Percentiles rank a stretch among this genome's conserved stretches.
Evolutionary conservation across 305 asterid genomes (phyloP).

Genomic region (Vinca major): DNA sequence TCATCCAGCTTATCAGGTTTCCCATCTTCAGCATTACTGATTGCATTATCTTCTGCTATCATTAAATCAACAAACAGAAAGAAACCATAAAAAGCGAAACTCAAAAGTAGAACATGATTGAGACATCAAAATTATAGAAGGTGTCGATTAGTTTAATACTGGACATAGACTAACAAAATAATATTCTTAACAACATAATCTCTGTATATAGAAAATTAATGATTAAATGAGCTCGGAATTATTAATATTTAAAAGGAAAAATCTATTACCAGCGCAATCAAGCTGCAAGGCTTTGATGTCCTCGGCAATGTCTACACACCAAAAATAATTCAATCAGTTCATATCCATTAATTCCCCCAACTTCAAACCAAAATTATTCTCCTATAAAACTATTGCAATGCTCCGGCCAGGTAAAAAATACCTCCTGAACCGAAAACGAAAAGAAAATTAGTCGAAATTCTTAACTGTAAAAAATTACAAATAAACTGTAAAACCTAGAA

Average conservation of each 20-base stretch:
- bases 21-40: slow-evolving; percentile 26
- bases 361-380: neutral
- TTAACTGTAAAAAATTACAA: too few species aligned
- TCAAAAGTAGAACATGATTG: neutral
- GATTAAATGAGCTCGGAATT: too few species aligned
- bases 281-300: slow-evolving; percentile 89
- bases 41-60: slow-evolving; percentile 21
- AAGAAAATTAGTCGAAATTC: too few species aligned
- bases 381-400: too few species aligned
- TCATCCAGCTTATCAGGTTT: slow-evolving; percentile 26
- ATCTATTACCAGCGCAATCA: slow-evolving; percentile 61
- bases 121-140: slow-evolving; percentile 1
- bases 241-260: neutral
- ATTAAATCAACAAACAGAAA: slow-evolving; percentile 7
- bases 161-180: too few species aligned
- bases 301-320: slow-evolving; percentile 57
- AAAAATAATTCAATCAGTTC: slow-evolving; percentile 10
- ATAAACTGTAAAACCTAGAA: too few species aligned
- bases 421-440: too few species aligned
- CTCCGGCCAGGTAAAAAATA: too few species aligned
- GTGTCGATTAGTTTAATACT: neutral
- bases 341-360: neutral
- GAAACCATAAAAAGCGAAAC: neutral
- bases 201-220: too few species aligned
- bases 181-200: too few species aligned